Base-by-base conservation (phyloP, 768 basidiomycete genomes). In the Collybiopsis luxurians region DNA sequence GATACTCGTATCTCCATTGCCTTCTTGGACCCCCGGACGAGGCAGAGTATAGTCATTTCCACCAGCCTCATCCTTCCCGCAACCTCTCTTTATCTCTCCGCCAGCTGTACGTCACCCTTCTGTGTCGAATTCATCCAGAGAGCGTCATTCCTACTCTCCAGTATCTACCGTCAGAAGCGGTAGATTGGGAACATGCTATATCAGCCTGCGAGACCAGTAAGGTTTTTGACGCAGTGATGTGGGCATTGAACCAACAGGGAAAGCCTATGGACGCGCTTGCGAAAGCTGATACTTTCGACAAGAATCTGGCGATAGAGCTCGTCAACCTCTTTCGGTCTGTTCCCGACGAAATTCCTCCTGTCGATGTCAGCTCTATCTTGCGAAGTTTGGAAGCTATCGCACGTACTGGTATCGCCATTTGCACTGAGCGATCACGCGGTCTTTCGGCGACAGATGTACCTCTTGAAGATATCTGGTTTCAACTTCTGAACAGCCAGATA, bases 381-480 rank as follows among this genome's bases (percentile, higher is more conserved):
- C 54, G 24, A 28, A 31, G 80, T 21, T 70, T 96, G 40, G 75
- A 81, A 55, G 75, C 77, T 1, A 75, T 95, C 24, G 83, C 83
- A 17, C 73, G 75, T 13, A 79, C 81, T 28, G 88, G 87, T 30
- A 79, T 88, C 2, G 69, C 76, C 1, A 79, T 95, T 26, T 97
- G 94, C 68, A 70, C 87, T 38, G 79, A 85, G 53, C 84, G 82
- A 52, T 91, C 90, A 4, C 74, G 75, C 56, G 69, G 63, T 26
- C 66, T 69, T 12, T 71, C 73, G 19, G 68, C 74, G 10, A 70
- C 65, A 28, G 70, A 79, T 27, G 66, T 80, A 55, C 73, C 80
- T 39, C 62, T 86, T 15, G 95, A 97, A 65, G 91, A 96, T 60
- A 82, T 93, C 61, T 98, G 95, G 95, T 92, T 93, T 69, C 81